Base-by-base conservation (phyloP, 257 asterid genomes). In the Henckelia pumila region DNA sequence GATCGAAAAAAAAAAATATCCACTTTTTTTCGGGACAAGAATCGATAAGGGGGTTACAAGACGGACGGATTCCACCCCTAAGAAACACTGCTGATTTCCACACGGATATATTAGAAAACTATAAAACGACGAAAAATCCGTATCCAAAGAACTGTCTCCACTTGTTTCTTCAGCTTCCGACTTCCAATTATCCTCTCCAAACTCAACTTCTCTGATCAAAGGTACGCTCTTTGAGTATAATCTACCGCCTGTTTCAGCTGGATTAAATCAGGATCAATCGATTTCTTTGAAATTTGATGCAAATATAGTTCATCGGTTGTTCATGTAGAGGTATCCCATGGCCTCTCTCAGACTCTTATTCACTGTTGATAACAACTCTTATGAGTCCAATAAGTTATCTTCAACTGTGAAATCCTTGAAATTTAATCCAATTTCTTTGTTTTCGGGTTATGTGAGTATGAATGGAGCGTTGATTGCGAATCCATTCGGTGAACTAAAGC, bases 321-420 rank as follows among this genome's bases (percentile, higher is more conserved):
- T n/a, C n/a, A n/a, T n/a, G n/a, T n/a, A n/a, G n/a, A n/a, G 75
- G 66, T 50, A 47, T 19, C 61, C 56, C 49, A 87, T 87, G 96
- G 88, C 95, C 79, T 82, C 90, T 76, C 78, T 89, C 70, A 87
- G 82, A 71, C 83, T 84, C 29, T 53, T 81, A 20, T 57, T 81
- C 56, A 75, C 79, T 67, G 53, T 85, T 14, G 94, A 89, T 56
- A 79, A 56, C 76, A 77, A 49, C 74, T 83, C 80, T 50, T 77
- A 29, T 57, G 92, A 84, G 24, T 59, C 80, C 73, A 86, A 63
- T 62, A 84, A 79, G 33, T 76, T 44, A 5, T 70, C 14, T 66
- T 74, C 58, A 49, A 68, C 63, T 70, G 67, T 71, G 1, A 84
- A 75, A 67, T 74, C 84, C 28, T 60, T 71, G 66, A 76, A 69